Evolutionary conservation across 2,329 filamentous ascomycete genomes (phyloP).

Genomic region (Colletotrichum sp.): DNA sequence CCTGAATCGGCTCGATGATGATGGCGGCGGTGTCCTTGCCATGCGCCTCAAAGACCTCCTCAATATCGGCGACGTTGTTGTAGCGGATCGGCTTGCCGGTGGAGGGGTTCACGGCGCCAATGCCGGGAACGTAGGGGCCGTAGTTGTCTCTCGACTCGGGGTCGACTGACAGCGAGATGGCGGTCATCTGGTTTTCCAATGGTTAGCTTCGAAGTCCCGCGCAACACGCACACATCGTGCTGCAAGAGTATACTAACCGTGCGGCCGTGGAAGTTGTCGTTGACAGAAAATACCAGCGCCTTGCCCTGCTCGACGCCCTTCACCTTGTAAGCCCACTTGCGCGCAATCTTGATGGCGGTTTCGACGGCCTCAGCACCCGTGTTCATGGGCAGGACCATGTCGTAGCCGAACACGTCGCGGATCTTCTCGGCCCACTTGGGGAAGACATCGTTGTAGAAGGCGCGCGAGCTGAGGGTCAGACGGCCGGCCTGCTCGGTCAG

Average conservation of each 20-base stretch:
- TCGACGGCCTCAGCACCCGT: constrained; percentile 96
- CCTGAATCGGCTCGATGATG: constrained; percentile 95
- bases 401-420: constrained; percentile 87
- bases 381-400: constrained; percentile 99
- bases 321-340: constrained; percentile 98
- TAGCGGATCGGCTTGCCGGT: constrained; percentile 81
- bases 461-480: constrained; percentile 89
- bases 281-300: constrained; percentile 82
- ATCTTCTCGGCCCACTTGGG: constrained; percentile 94
- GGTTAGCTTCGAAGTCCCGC: background rate
- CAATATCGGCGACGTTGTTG: constrained; percentile 83
- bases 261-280: constrained; percentile 95
- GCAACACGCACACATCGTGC: background rate
- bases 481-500: constrained; percentile 88
- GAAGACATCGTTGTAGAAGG: constrained; percentile 99
- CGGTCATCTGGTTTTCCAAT: constrained; percentile 66
- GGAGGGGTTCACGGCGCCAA: constrained; percentile 77
- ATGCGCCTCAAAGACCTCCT: constrained; percentile 78
- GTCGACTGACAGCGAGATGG: constrained; percentile 94
- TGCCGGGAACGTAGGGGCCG: constrained; percentile 89
- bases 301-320: constrained; percentile 87
- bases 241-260: constrained; percentile 66
- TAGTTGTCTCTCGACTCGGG: constrained; percentile 97
- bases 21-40: constrained; percentile 89
- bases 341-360: constrained; percentile 93